These are phyloP conservation scores for Ustilago crameri DNA, from an alignment of 1,284 basidiomycete genomes.

Conservation along the genomic window DNA sequence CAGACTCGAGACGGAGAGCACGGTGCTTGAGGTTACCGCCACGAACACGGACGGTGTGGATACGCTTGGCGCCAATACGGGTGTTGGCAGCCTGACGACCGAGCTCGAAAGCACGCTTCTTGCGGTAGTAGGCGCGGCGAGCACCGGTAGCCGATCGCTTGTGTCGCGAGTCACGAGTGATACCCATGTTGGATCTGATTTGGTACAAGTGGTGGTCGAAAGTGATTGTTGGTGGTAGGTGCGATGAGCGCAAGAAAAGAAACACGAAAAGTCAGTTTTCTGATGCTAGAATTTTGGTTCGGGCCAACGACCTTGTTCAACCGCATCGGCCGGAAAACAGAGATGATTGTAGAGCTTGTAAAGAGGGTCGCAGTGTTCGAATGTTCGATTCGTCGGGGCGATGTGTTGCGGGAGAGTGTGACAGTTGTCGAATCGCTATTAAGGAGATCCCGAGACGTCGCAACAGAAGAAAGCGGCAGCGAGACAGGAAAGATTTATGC, in stretches of 20 bases:
- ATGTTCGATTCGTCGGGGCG: too few species aligned
- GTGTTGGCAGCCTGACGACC: constrained; percentile 68
- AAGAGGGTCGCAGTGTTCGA: background rate
- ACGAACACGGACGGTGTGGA: constrained; percentile 67
- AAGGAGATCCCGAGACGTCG: too few species aligned
- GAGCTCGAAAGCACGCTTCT: constrained; percentile 68
- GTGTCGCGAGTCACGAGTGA: constrained; percentile 68
- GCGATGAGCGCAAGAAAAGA: constrained; percentile 1
- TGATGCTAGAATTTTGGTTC: background rate
- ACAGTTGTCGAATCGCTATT: too few species aligned
- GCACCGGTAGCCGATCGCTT: constrained; percentile 67
- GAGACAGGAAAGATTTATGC: too few species aligned
- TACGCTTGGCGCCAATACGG: constrained; percentile 67
- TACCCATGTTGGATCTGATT: constrained; percentile 65
- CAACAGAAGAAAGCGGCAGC: too few species aligned
- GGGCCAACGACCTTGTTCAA: background rate
- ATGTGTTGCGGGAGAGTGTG: too few species aligned
- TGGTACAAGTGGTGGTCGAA: background rate
- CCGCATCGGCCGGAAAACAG: constrained; percentile 1
- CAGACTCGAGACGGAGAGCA: constrained; percentile 67
- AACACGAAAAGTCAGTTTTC: constrained; percentile 14
- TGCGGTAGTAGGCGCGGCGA: constrained; percentile 67
- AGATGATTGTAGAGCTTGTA: background rate
- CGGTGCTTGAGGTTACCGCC: constrained; percentile 68
- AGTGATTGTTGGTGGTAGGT: background rate